A percentile compares a stretch with the other conserved stretches of the same genome.
phyloP scores from a whole-genome alignment of 2,329 filamentous ascomycete genomes.

The Colletotrichum tabaci region DNA sequence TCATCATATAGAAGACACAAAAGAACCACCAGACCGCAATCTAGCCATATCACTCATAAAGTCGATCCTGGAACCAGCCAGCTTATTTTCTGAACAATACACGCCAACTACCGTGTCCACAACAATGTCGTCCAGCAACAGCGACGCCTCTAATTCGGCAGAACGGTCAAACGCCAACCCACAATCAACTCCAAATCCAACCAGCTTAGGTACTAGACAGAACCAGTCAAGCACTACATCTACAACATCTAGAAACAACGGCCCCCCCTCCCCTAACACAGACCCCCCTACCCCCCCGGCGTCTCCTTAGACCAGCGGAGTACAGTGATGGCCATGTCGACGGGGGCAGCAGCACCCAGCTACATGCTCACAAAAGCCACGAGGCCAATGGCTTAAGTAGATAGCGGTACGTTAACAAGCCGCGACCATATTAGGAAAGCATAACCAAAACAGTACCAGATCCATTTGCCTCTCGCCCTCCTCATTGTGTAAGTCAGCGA shows the following conservation, averaged over 20 bases:
- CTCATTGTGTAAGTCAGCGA: too few species aligned
- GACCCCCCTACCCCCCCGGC: conserved; percentile 22
- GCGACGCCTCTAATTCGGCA: too few species aligned
- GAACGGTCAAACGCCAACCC: background rate
- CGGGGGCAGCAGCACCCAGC: background rate
- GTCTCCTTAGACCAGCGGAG: background rate
- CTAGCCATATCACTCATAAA: too few species aligned
- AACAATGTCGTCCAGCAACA: too few species aligned
- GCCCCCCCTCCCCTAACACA: conserved; percentile 20
- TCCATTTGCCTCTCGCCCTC: background rate
- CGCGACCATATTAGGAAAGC: background rate
- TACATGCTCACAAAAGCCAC: background rate
- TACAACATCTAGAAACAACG: conserved; percentile 1
- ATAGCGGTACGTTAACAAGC: background rate
- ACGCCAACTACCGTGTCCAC: too few species aligned
- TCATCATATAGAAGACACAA: background rate
- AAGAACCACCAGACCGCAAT: background rate
- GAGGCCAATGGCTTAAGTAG: background rate
- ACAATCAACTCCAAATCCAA: background rate
- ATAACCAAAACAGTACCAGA: background rate
- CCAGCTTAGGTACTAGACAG: too few species aligned
- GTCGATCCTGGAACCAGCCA: too few species aligned
- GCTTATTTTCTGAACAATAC: too few species aligned
- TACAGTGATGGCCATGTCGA: too few species aligned
- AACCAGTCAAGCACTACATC: background rate